Percentiles rank a stretch among this genome's conserved stretches.
phyloP scores from a whole-genome alignment of 2,329 filamentous ascomycete species.

The Talaromyces albobiverticillius region DNA sequence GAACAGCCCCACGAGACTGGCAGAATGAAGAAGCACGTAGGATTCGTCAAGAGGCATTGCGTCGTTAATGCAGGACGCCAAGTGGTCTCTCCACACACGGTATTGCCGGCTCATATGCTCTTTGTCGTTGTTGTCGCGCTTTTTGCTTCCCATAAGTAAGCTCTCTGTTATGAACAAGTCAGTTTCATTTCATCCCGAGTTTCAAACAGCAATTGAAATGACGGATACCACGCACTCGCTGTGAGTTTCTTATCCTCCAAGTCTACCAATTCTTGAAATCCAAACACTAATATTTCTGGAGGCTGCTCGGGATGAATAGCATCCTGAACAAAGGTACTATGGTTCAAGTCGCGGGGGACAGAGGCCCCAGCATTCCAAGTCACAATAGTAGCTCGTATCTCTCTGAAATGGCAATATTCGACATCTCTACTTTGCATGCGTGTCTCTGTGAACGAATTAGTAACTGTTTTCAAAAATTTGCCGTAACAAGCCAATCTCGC shows the following conservation, averaged over 20 bases:
- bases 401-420: conserved; percentile 81
- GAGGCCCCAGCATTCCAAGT: conserved; percentile 98
- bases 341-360: conserved; percentile 79
- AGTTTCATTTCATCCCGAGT: neutral
- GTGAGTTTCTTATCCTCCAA: conserved; percentile 96
- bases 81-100: conserved; percentile 90
- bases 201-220: neutral
- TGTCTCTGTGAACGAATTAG: conserved; percentile 53
- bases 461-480: neutral
- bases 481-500: conserved; percentile 18
- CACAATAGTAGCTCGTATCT: conserved; percentile 75
- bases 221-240: conserved; percentile 64
- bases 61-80: conserved; percentile 78
- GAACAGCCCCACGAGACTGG: conserved; percentile 89
- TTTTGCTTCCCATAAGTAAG: conserved; percentile 74
- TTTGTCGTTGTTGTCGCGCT: conserved; percentile 73
- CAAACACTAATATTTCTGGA: conserved; percentile 90
- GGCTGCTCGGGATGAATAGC: conserved; percentile 72
- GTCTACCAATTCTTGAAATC: conserved; percentile 97
- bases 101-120: conserved; percentile 98
- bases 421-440: conserved; percentile 82
- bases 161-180: conserved; percentile 54
- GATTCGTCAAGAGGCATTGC: conserved; percentile 72
- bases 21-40: conserved; percentile 84
- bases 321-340: conserved; percentile 76